Base-by-base conservation (phyloP, 2,329 filamentous ascomycete genomes). In the Sporothrix pseudoabietina region DNA sequence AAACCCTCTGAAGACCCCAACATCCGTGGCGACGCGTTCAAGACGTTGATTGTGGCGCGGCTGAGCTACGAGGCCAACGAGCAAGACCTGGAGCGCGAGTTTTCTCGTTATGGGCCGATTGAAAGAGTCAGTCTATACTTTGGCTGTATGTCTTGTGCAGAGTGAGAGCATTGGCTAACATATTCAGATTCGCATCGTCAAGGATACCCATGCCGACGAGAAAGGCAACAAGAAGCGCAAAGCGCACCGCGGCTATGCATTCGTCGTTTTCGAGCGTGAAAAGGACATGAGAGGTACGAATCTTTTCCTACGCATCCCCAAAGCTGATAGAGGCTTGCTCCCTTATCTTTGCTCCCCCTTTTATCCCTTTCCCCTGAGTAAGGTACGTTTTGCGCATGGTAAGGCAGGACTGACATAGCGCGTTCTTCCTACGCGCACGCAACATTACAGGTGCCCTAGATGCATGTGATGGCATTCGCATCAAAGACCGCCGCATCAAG, bases 241-340 rank as follows among this genome's bases (percentile, higher is more conserved):
- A 84, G 85, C 91, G 69, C 93, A 97, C 80, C 88, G 91, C 79
- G 96, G 96, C 75, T 99, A 99, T 82, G 96, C 94, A 75, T 99
- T 99, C 80, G 92, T 99, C 78, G 93, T 98, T 72, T 99, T 95
- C 81, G 95, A 98, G 83, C 91, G 93, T 82, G 96, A 98, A 84
- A 94, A 95, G 83, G 96, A 98, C 81, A 98, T 98, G 94, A 97
- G 97, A 94, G 94, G 94, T 98, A 97, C 89, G 85, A 54, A 72
- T 63, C 14, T 26, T 19, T 44, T 32, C n/a, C n/a, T 6, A 44
- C 14, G 14, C 12, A 16, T 47, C 54, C 35, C 65, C 35, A 26
- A 66, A 41, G 39, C 26, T 30, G 22, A 44, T 47, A n/a, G 41
- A 70, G 30, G 81, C 80, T 81, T 79, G 78, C 80, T 79, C 16